These are phyloP conservation scores for Penicillium cosmopolitanum DNA, from an alignment of 495 filamentous ascomycete species.

Conservation along the genomic window DNA sequence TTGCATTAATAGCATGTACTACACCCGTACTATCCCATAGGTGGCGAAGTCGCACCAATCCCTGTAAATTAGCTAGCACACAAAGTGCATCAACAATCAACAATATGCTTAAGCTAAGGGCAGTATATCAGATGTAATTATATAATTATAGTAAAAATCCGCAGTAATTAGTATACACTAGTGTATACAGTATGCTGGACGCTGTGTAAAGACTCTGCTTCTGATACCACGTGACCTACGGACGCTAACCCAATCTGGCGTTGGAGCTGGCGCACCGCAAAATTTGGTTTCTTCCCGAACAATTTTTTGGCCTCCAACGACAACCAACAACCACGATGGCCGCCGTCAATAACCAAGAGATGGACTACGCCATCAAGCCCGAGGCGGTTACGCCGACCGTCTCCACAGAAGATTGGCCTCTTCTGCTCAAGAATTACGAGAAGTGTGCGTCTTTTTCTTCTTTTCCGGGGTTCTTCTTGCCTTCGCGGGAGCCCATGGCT, in stretches of 20 bases:
- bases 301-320: slow-evolving; percentile 34
- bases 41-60: too few species aligned
- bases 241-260: slow-evolving; percentile 34
- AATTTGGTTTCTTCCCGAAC: slow-evolving; percentile 34
- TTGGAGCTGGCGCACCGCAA: slow-evolving; percentile 42
- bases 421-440: slow-evolving; percentile 91
- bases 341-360: slow-evolving; percentile 62
- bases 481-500: not conserved
- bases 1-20: too few species aligned
- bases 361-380: slow-evolving; percentile 87
- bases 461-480: slow-evolving; percentile 13
- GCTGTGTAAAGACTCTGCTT: not conserved
- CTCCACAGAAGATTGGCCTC: slow-evolving; percentile 81
- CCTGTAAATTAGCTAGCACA: too few species aligned
- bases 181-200: too few species aligned
- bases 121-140: too few species aligned
- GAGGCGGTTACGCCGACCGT: slow-evolving; percentile 69
- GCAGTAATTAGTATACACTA: too few species aligned
- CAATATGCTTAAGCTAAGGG: too few species aligned
- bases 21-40: too few species aligned
- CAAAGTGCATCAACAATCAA: too few species aligned
- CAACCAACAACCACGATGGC: slow-evolving; percentile 49
- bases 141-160: too few species aligned
- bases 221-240: slow-evolving; percentile 16
- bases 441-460: slow-evolving; percentile 59